phyloP scores from a whole-genome alignment of 2,329 filamentous ascomycete genomes.

The Colletotrichum spinosum region DNA sequence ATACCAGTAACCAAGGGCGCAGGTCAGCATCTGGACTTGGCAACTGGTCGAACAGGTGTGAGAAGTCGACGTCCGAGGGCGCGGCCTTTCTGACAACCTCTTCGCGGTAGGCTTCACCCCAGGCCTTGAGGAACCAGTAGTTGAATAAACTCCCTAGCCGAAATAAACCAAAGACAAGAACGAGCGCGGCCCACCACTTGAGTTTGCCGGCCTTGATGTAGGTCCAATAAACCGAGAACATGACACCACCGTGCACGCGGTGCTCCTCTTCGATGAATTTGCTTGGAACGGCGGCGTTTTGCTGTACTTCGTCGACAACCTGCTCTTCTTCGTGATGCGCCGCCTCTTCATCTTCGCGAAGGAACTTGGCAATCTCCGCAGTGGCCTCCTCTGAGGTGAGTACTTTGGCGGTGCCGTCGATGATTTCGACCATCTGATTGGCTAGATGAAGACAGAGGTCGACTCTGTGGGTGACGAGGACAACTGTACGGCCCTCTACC shows the following conservation, averaged over 20 bases:
- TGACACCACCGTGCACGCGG: conserved; percentile 79
- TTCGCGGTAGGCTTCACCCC: conserved; percentile 78
- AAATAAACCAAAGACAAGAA: conserved; percentile 72
- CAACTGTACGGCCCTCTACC: conserved; percentile 72
- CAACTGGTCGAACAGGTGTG: conserved; percentile 58
- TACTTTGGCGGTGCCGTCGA: conserved; percentile 67
- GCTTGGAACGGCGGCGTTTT: conserved; percentile 68
- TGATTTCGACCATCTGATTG: conserved; percentile 78
- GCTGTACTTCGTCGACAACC: conserved; percentile 50
- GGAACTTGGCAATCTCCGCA: conserved; percentile 46
- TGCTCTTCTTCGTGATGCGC: conserved; percentile 47
- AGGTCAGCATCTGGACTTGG: conserved; percentile 77
- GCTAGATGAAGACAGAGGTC: conserved; percentile 81
- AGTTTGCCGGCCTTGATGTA: conserved; percentile 86
- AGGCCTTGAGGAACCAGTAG: conserved; percentile 86
- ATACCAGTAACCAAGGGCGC: conserved; percentile 78
- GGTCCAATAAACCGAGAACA: conserved; percentile 81
- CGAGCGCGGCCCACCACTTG: conserved; percentile 76
- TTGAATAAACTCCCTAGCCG: conserved; percentile 74
- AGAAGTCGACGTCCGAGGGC: conserved; percentile 40
- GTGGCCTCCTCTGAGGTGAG: conserved; percentile 57
- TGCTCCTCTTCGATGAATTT: conserved; percentile 86
- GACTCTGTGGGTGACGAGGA: conserved; percentile 86
- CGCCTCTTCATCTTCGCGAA: conserved; percentile 40
- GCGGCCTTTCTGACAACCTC: not conserved